Conservation (phyloP, 2,329 filamentous ascomycete species). For the Macrophomina tecta region DNA sequence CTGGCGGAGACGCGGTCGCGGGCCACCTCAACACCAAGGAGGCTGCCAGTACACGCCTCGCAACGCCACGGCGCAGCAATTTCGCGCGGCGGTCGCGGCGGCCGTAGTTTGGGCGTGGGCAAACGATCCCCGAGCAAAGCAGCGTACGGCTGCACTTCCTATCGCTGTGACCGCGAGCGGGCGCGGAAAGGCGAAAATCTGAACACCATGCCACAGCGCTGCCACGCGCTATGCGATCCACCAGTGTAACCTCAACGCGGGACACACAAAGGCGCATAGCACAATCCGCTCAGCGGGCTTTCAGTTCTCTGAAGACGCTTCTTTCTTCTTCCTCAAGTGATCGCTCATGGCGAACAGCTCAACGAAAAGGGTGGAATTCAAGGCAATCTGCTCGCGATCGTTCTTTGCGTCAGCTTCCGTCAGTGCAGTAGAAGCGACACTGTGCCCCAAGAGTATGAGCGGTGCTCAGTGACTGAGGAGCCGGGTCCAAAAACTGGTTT, state of each 20-base stretch:
- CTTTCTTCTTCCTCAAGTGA: slow-evolving; percentile 2
- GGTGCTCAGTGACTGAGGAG: neutral
- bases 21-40: too few species aligned
- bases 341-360: neutral
- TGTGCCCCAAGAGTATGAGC: neutral
- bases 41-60: too few species aligned
- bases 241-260: too few species aligned
- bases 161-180: too few species aligned
- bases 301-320: neutral
- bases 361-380: neutral
- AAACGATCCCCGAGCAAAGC: too few species aligned
- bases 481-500: neutral
- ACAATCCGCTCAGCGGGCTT: neutral
- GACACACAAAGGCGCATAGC: too few species aligned
- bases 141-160: too few species aligned
- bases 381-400: too few species aligned
- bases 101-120: too few species aligned
- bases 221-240: neutral
- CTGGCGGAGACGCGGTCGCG: too few species aligned
- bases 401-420: neutral
- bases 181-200: neutral
- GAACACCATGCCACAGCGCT: neutral
- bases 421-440: slow-evolving; percentile 6
- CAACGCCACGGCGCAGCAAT: too few species aligned
- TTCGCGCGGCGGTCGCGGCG: too few species aligned